Conservation (phyloP, 345 rosid genomes). For the Punica granatum region DNA sequence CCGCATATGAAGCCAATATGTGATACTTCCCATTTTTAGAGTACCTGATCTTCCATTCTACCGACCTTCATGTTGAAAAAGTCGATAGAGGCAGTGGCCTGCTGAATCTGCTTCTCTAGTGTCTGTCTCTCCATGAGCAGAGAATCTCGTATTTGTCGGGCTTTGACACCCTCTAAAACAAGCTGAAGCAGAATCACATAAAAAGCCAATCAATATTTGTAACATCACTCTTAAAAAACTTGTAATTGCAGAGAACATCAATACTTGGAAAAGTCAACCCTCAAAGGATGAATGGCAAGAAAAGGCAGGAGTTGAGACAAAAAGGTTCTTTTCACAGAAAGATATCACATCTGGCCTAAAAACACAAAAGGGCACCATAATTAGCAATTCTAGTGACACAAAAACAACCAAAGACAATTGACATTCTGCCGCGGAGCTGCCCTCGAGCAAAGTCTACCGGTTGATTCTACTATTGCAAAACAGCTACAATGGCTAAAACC, state of each 20-base stretch:
- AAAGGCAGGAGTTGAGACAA: background rate
- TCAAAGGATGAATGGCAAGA: background rate
- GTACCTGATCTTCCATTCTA: slow-evolving; percentile 89
- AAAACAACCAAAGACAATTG: background rate
- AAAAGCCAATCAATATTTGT: background rate
- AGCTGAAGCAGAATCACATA: slow-evolving; percentile 39
- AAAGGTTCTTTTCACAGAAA: background rate
- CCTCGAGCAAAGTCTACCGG: background rate
- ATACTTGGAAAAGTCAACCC: background rate
- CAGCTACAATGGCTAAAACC: background rate
- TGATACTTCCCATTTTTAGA: background rate
- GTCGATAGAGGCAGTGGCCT: slow-evolving; percentile 53
- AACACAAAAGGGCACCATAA: background rate
- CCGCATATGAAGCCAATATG: background rate
- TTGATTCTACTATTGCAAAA: background rate
- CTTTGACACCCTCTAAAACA: slow-evolving; percentile 65
- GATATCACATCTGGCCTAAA: background rate
- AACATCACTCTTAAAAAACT: background rate
- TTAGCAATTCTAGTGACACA: background rate
- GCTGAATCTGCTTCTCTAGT: slow-evolving; percentile 67
- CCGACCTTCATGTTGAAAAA: slow-evolving; percentile 56
- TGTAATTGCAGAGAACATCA: background rate
- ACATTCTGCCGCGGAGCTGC: background rate
- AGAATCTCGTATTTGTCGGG: slow-evolving; percentile 67
- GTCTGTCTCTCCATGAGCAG: slow-evolving; percentile 48